Evolutionary conservation across 306 rosid genomes (phyloP).

Genomic region (Biancaea sappan): DNA sequence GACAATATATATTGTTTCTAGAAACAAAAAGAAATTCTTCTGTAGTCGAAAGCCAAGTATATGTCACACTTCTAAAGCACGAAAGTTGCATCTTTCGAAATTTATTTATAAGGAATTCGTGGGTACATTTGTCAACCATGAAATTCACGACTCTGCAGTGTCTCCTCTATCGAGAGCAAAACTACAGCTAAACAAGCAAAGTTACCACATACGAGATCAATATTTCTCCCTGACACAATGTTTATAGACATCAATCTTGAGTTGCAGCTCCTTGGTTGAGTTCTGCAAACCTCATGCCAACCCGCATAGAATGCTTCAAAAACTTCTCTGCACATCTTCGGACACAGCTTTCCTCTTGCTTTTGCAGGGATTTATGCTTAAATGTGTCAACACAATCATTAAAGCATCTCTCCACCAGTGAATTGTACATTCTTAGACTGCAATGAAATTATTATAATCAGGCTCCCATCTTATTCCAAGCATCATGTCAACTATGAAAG

Average conservation of each 20-base stretch:
- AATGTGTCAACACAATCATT: slow-evolving; percentile 63
- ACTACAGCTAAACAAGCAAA: background rate
- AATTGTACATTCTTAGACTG: slow-evolving; percentile 68
- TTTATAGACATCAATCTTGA: slow-evolving; percentile 41
- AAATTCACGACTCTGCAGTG: background rate
- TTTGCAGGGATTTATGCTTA: slow-evolving; percentile 65
- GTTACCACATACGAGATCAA: background rate
- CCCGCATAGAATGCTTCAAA: slow-evolving; percentile 62
- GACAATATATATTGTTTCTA: too few species aligned
- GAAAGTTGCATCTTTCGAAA: background rate
- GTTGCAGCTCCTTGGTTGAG: slow-evolving; percentile 57
- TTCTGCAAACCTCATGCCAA: slow-evolving; percentile 59
- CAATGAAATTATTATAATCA: slow-evolving; percentile 21
- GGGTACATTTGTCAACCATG: background rate
- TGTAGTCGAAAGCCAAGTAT: background rate
- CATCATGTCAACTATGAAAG: background rate
- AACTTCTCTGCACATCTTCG: slow-evolving; percentile 67
- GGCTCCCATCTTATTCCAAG: background rate
- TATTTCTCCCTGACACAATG: background rate
- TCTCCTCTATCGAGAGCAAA: background rate
- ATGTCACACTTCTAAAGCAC: background rate
- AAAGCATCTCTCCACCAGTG: slow-evolving; percentile 66
- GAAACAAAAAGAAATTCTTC: background rate
- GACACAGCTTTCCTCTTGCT: slow-evolving; percentile 69
- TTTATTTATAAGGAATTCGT: background rate